Conservation (phyloP, 2,329 filamentous ascomycete genomes). For the Chalaropsis ovoidea region DNA sequence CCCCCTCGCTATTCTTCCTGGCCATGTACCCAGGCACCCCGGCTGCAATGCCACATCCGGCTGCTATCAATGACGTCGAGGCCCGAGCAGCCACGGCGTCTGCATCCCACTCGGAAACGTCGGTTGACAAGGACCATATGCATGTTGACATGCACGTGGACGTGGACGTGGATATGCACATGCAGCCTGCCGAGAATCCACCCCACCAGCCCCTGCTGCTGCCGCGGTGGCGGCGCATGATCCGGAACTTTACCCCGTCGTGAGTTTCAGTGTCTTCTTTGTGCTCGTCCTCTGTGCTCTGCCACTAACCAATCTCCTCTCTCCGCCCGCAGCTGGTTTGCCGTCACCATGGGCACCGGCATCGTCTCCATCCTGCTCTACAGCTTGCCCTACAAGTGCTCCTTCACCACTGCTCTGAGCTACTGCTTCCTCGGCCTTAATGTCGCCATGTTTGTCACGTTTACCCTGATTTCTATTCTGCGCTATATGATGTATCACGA, state of each 20-base stretch:
- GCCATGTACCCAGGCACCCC: not conserved
- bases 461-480: slow-evolving; percentile 45
- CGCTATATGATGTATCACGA: slow-evolving; percentile 56
- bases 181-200: not conserved
- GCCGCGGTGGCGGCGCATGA: slow-evolving; percentile 36
- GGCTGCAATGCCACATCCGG: not conserved
- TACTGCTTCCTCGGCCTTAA: slow-evolving; percentile 53
- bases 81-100: not conserved
- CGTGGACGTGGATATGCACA: not conserved
- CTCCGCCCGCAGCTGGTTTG: slow-evolving; percentile 41
- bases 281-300: not conserved
- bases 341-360: slow-evolving; percentile 57
- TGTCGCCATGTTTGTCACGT: slow-evolving; percentile 45
- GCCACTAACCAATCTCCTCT: not conserved
- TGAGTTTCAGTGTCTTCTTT: slow-evolving; percentile 30
- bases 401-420: slow-evolving; percentile 49
- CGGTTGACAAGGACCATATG: slow-evolving; percentile 6
- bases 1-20: not conserved
- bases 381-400: slow-evolving; percentile 49
- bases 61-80: not conserved
- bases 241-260: slow-evolving; percentile 48
- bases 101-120: not conserved
- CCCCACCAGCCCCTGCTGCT: not conserved
- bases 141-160: not conserved
- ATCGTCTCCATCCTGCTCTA: slow-evolving; percentile 54